Evolutionary conservation across 352 stramenopile genomes (phyloP), one percentile per base, ranked within the genome.

Genomic region (Globisporangium perplexum): DNA sequence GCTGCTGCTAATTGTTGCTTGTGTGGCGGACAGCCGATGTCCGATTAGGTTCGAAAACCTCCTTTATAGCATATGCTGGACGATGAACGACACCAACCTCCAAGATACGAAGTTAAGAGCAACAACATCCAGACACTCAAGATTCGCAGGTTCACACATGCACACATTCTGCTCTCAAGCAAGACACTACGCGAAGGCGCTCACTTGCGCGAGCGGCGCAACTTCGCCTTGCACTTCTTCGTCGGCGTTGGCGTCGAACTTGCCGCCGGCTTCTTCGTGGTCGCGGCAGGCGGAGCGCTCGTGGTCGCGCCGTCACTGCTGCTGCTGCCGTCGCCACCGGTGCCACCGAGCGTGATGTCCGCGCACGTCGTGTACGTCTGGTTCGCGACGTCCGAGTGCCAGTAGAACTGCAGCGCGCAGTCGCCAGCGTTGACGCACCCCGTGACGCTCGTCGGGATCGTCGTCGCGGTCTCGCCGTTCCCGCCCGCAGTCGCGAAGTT

Each of bases 401-500:
- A 58, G 41, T 58, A 51, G 14, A 58, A 30, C 35, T 58, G 52
- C 24, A 58, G 42, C n/a, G 52, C 52, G 41, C 52, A 58, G 4
- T 18, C 52, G 41, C 52, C 52, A 8, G 41, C 43, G 18, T 50
- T 45, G 12, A 20, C 39, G 31, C 52, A 58, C 5, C 41, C 52
- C 18, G 24, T 41, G 23, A 58, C 52, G 43, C 35, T 51, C 31
- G 41, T 31, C 33, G 52, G 52, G 24, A 58, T 58, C 10, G 41
- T 47, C 33, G 46, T 7, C 35, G 20, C 38, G 15, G 22, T 30
- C 14, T 56, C 65, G 12, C 46, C 51, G n/a, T 67, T 65, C 15
- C 67, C 66, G 23, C 60, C 66, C 23, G 63, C 59, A 15, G 60
- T 54, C 35, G 66, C 72, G 30, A 84, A 86, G 7, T 66, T 60